These are phyloP conservation scores for Curvularia sp. DNA, from an alignment of 2,329 filamentous ascomycete species.

Conservation along the genomic window DNA sequence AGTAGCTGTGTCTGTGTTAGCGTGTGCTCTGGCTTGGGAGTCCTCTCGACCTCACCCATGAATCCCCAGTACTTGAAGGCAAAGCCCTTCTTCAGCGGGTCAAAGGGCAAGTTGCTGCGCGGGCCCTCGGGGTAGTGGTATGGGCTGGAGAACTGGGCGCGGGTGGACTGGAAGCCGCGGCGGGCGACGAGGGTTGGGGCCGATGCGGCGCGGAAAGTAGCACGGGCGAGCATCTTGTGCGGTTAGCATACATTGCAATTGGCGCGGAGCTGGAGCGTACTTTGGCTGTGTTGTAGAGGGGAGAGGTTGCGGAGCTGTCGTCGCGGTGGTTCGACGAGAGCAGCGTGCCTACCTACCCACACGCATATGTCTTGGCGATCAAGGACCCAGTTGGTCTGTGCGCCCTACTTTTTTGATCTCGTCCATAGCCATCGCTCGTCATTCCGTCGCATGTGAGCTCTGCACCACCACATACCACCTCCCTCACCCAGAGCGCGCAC, in stretches of 20 bases:
- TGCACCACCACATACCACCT: not conserved
- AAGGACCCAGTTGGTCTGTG: not conserved
- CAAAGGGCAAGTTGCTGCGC: conserved; percentile 95
- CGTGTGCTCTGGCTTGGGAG: conserved; percentile 16
- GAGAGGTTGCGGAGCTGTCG: conserved; percentile 33
- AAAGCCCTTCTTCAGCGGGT: conserved; percentile 89
- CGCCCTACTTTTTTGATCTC: conserved; percentile 12
- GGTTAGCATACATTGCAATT: conserved; percentile 48
- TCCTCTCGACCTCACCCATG: conserved; percentile 64
- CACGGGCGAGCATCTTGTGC: conserved; percentile 77
- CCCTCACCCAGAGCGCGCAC: conserved; percentile 5
- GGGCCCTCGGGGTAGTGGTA: conserved; percentile 99
- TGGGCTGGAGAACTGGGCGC: conserved; percentile 82
- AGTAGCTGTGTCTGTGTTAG: conserved; percentile 58
- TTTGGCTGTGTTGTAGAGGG: conserved; percentile 38
- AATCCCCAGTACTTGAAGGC: conserved; percentile 81
- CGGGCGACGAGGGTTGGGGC: conserved; percentile 74
- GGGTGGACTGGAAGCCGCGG: conserved; percentile 93
- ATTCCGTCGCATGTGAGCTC: not conserved
- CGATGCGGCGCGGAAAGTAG: conserved; percentile 68
- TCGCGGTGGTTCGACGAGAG: conserved; percentile 21
- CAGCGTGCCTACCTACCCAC: conserved; percentile 4
- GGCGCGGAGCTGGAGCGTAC: conserved; percentile 34
- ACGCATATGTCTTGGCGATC: conserved; percentile 11
- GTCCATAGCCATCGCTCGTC: not conserved